Percentiles rank a stretch among this genome's conserved stretches.
phyloP scores from a whole-genome alignment of 495 filamentous ascomycete genomes.

The Annulohypoxylon bovei region DNA sequence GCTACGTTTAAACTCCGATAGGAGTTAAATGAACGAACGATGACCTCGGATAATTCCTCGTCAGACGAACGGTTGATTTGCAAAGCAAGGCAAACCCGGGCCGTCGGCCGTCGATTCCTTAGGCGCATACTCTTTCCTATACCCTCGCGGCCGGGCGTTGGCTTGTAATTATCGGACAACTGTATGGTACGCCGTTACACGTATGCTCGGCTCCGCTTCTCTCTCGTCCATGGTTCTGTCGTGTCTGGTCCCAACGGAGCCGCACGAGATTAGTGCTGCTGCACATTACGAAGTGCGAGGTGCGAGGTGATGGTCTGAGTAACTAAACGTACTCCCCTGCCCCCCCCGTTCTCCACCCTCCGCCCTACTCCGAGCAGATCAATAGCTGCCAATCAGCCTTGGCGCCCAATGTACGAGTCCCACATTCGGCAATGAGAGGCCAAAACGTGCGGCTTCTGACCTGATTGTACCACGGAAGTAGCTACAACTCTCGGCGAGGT shows the following conservation, averaged over 20 bases:
- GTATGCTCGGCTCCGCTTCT: conserved; percentile 36
- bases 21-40: conserved; percentile 15
- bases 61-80: conserved; percentile 12
- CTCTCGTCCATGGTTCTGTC: conserved; percentile 33
- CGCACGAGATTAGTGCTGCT: conserved; percentile 39
- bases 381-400: conserved; percentile 31
- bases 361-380: conserved; percentile 16
- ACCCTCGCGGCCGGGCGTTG: conserved; percentile 6
- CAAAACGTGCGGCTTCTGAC: conserved; percentile 26
- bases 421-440: conserved; percentile 29
- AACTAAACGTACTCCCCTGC: conserved; percentile 26
- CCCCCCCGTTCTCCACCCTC: conserved; percentile 4
- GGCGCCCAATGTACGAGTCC: conserved; percentile 11
- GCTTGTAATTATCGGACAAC: conserved; percentile 9
- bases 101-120: conserved; percentile 17
- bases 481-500: conserved; percentile 4
- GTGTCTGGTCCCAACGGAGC: conserved; percentile 41
- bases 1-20: conserved; percentile 7
- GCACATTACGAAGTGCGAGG: conserved; percentile 21
- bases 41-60: conserved; percentile 1
- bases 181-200: conserved; percentile 34
- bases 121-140: conserved; percentile 31
- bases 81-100: conserved; percentile 21
- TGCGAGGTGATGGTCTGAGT: conserved; percentile 19
- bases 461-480: conserved; percentile 33